These are phyloP conservation scores for Calonectria hongkongensis DNA, from an alignment of 2,329 filamentous ascomycete genomes.

Conservation along the genomic window DNA sequence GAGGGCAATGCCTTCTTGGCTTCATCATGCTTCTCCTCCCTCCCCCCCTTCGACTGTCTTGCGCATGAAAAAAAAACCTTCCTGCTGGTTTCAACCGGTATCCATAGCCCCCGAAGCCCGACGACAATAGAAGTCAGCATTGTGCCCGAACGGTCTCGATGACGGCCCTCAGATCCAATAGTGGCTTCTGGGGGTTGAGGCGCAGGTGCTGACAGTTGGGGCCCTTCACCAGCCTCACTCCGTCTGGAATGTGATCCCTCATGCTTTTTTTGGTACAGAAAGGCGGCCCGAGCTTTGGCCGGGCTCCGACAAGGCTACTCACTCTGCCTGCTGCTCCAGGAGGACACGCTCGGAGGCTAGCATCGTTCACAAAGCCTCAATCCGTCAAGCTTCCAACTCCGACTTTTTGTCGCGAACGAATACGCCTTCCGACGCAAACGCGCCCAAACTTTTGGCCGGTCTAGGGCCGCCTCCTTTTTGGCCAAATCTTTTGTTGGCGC, in stretches of 20 bases:
- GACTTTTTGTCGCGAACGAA: slow-evolving; percentile 19
- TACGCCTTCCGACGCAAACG: slow-evolving; percentile 24
- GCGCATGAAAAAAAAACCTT: slow-evolving; percentile 11
- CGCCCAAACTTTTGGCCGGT: slow-evolving; percentile 25
- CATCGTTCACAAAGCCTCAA: slow-evolving; percentile 12
- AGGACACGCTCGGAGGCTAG: neutral
- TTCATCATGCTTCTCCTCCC: neutral
- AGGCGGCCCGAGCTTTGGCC: slow-evolving; percentile 36
- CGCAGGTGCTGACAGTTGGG: slow-evolving; percentile 29
- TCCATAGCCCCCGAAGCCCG: slow-evolving; percentile 4
- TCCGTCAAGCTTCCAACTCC: slow-evolving; percentile 15
- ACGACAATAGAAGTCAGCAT: slow-evolving; percentile 19
- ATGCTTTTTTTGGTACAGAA: slow-evolving; percentile 10
- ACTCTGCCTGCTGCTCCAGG: neutral
- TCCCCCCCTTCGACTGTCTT: neutral
- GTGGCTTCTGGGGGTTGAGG: slow-evolving; percentile 30
- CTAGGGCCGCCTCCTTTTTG: neutral
- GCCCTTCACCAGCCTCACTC: slow-evolving; percentile 23
- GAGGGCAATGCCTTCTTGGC: slow-evolving; percentile 4
- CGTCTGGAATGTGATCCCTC: slow-evolving; percentile 34
- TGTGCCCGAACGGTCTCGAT: neutral
- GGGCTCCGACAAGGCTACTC: slow-evolving; percentile 14
- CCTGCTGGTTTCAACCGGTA: slow-evolving; percentile 22
- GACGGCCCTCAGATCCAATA: neutral
- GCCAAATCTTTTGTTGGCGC: slow-evolving; percentile 18